Evolutionary conservation across 768 basidiomycete genomes (phyloP).

Genomic region (Termitomyces sp.): DNA sequence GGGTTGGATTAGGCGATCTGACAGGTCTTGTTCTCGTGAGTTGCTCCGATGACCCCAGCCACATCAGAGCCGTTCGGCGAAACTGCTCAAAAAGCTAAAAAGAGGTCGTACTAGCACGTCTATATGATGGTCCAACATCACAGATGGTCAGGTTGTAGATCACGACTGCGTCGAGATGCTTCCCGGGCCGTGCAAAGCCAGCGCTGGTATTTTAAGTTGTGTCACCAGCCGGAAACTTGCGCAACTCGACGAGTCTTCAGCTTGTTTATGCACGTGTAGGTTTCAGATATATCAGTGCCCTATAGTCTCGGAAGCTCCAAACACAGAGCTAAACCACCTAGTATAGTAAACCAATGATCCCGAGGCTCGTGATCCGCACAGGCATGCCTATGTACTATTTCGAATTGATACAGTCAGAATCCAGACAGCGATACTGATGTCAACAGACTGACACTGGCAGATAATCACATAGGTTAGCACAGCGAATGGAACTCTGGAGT

Average conservation of each 20-base stretch:
- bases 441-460: too few species aligned
- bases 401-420: not conserved
- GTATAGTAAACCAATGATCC: too few species aligned
- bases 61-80: not conserved
- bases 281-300: not conserved
- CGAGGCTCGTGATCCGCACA: not conserved
- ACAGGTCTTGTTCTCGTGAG: not conserved
- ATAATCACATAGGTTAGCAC: not conserved
- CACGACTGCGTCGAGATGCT: not conserved
- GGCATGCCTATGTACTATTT: not conserved
- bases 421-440: too few species aligned
- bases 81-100: not conserved
- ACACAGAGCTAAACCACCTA: not conserved
- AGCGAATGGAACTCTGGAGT: too few species aligned
- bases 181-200: not conserved
- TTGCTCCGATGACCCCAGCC: not conserved
- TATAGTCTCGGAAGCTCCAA: not conserved
- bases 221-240: not conserved
- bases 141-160: not conserved
- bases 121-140: not conserved
- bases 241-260: not conserved
- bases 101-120: not conserved
- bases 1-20: not conserved
- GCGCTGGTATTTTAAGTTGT: not conserved
- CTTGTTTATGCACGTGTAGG: not conserved